Evolutionary conservation across 2,329 filamentous ascomycete species (phyloP).

Genomic region (Coleophoma eucalyptorum): DNA sequence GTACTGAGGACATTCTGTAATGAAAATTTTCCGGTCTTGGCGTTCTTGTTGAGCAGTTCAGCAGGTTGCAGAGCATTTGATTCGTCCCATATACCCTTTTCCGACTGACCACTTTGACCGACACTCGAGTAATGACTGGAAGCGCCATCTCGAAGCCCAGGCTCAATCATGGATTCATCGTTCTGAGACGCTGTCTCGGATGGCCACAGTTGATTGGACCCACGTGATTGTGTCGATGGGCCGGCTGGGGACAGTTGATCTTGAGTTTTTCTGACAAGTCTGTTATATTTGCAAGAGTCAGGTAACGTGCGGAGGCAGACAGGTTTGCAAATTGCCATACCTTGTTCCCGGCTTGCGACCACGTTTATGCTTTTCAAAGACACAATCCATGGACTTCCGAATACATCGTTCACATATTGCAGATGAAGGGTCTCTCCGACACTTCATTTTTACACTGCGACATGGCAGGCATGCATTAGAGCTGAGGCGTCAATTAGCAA

Average conservation of each 20-base stretch:
- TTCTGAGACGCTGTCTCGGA: background rate
- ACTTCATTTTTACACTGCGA: constrained; percentile 36
- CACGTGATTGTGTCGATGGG: background rate
- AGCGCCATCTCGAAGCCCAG: background rate
- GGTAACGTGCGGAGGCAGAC: background rate
- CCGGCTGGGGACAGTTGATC: background rate
- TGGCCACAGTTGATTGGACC: background rate
- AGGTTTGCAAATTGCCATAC: constrained; percentile 14
- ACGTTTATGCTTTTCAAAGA: constrained; percentile 34
- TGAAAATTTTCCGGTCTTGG: constrained; percentile 29
- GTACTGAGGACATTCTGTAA: constrained; percentile 27
- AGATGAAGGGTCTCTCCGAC: constrained; percentile 18
- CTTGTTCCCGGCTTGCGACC: constrained; percentile 34
- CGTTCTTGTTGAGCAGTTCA: constrained; percentile 29
- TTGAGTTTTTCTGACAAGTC: background rate
- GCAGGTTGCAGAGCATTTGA: constrained; percentile 26
- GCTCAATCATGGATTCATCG: background rate
- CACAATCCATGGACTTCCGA: constrained; percentile 32
- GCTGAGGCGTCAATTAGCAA: background rate
- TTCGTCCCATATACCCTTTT: constrained; percentile 5
- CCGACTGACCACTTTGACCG: background rate
- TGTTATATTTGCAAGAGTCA: background rate
- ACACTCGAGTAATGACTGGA: background rate
- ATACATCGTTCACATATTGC: constrained; percentile 31
- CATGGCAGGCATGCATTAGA: constrained; percentile 32